phyloP scores from a whole-genome alignment of 1,139 yeast species.

The Yamadazyma epiphylla region DNA sequence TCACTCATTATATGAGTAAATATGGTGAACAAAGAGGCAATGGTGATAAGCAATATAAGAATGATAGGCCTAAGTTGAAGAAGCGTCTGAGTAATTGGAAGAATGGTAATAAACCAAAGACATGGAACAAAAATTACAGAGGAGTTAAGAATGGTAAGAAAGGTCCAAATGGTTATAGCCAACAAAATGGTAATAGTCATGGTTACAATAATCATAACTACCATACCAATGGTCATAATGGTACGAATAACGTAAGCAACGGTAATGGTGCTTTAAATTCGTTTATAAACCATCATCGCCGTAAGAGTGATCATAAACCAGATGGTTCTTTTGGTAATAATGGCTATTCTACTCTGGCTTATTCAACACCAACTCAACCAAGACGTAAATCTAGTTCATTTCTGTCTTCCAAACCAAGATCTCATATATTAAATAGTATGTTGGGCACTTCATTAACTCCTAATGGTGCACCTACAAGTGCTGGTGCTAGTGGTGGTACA shows the following conservation, averaged over 20 bases:
- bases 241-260: too few relatives aligned
- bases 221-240: conserved; percentile 9
- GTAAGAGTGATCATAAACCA: neutral
- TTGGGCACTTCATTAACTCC: conserved; percentile 1
- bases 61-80: conserved; percentile 13
- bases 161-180: conserved; percentile 8
- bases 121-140: conserved; percentile 16
- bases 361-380: conserved; percentile 10
- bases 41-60: conserved; percentile 10
- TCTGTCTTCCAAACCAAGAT: conserved; percentile 24
- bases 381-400: conserved; percentile 28
- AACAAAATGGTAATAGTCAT: conserved; percentile 4
- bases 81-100: conserved; percentile 25
- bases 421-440: conserved; percentile 6
- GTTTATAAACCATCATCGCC: neutral
- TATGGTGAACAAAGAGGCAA: conserved; percentile 40
- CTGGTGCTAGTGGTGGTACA: neutral
- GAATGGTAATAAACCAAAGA: conserved; percentile 23
- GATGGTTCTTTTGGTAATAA: conserved; percentile 9
- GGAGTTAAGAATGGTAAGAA: conserved; percentile 13
- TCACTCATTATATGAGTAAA: conserved; percentile 69
- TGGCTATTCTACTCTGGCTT: conserved; percentile 9
- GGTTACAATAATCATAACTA: conserved; percentile 9
- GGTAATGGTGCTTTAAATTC: too few relatives aligned
- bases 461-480: conserved; percentile 1